These are phyloP conservation scores for Suhomyces sp. DNA, from an alignment of 805 yeast species.

Conservation along the genomic window DNA sequence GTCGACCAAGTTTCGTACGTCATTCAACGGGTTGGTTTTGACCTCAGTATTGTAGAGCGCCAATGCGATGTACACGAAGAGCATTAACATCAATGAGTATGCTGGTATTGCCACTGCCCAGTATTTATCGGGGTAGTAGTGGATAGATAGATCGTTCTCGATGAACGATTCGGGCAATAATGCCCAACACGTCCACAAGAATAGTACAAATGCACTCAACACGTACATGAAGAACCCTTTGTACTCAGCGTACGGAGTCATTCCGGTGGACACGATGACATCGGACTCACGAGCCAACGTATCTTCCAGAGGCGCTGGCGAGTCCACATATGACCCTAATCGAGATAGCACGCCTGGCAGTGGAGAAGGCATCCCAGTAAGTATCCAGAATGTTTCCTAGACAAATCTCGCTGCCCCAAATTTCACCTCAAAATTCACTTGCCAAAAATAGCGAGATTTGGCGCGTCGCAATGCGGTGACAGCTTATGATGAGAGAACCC, in stretches of 20 bases:
- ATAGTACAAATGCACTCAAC: conserved; percentile 41
- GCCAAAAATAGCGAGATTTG: not conserved
- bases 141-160: conserved; percentile 47
- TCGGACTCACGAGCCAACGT: conserved; percentile 62
- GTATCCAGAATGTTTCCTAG: not conserved
- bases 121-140: conserved; percentile 83
- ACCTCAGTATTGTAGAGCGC: conserved; percentile 75
- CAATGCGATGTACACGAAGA: conserved; percentile 67
- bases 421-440: not conserved
- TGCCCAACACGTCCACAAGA: conserved; percentile 67
- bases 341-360: not conserved
- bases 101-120: conserved; percentile 86
- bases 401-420: not conserved
- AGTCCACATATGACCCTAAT: not conserved
- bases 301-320: conserved; percentile 30
- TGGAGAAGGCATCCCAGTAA: not conserved
- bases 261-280: conserved; percentile 56
- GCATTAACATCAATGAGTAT: conserved; percentile 64
- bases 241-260: conserved; percentile 69
- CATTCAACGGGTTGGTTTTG: conserved; percentile 57
- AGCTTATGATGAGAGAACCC: not conserved
- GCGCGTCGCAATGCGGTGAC: not conserved
- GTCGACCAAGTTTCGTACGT: conserved; percentile 66
- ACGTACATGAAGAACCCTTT: conserved; percentile 84
- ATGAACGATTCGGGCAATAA: conserved; percentile 60